Base-by-base conservation (phyloP, 371 early-diverging fungal species). In the Syncephalastrum racemosum region DNA sequence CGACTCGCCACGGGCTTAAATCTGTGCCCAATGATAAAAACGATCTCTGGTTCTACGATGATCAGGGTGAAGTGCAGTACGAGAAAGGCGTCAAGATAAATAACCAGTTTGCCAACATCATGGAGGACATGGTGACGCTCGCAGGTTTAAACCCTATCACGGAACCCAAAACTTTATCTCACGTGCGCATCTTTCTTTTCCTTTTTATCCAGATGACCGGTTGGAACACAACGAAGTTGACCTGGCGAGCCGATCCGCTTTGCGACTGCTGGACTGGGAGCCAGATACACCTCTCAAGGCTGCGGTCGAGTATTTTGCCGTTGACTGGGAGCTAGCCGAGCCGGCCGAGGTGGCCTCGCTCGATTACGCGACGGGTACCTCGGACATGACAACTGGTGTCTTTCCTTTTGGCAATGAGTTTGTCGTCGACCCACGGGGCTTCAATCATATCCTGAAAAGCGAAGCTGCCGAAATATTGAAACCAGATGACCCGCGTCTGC, bases 241-340 rank as follows among this genome's bases (percentile, higher is more conserved):
- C 57, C 50, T 79, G 4, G 65, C 72, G 1, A 70, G 71, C 46
- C 45, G 79, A 42, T 62, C 72, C 6, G 79, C 71, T 1, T 54
- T 75, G 3, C 56, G 55, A 15, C 39, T 79, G 12, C 40, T 71
- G 4, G 70, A 68, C 2, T 79, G 79, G 79, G 43, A 58, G 25
- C 68, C 73, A 2, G 60, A 75, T 43, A 70, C 70, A 0, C 65
- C 74, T 0, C 40, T 73, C 8, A 73, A 75, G 20, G 66, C 70
- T 22, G 76, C 73, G 4, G 54, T 79, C 8, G 79, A 79, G 45
- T 79, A 79, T 36, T 79, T 73, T 54, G 70, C 64, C 36, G 60
- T 75, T 2, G 74, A 79, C 45, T 79, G 76, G 76, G 79, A 79
- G 43, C 53, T 75, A 20, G 71, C 74, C 39, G 79, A 79, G 39